Conservation (phyloP, 1,284 basidiomycete genomes). For the Puccinia hordei region DNA sequence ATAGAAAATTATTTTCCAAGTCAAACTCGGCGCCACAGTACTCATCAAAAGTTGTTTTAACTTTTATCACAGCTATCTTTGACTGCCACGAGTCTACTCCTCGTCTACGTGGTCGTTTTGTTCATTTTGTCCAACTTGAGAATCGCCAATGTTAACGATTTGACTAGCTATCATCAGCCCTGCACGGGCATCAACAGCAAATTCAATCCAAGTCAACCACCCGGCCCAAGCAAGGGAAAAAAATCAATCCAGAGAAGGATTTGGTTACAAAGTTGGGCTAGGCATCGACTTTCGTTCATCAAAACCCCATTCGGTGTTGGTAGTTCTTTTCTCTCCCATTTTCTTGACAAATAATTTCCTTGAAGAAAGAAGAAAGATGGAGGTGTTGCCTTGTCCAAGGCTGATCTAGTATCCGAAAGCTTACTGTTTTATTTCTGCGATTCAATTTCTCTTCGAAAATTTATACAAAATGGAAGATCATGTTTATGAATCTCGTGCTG, state of each 20-base stretch:
- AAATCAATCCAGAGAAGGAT: slow-evolving; percentile 4
- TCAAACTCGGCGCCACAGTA: not conserved
- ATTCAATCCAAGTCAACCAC: not conserved
- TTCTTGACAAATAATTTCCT: not conserved
- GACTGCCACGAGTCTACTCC: slow-evolving; percentile 31
- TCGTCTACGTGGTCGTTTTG: slow-evolving; percentile 35
- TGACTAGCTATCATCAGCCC: slow-evolving; percentile 4
- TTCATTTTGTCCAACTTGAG: slow-evolving; percentile 28
- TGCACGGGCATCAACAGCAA: not conserved
- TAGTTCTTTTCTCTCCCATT: slow-evolving; percentile 4
- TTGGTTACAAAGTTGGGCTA: slow-evolving; percentile 30
- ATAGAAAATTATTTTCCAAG: not conserved
- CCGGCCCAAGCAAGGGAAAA: not conserved
- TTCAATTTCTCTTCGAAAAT: not conserved
- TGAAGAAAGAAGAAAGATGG: not conserved
- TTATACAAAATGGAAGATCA: slow-evolving; percentile 25
- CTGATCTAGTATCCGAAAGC: not conserved
- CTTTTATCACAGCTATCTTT: slow-evolving; percentile 34
- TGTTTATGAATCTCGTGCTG: slow-evolving; percentile 48
- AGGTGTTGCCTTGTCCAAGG: too few species aligned
- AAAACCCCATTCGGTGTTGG: slow-evolving; percentile 33
- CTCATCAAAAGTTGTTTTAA: not conserved
- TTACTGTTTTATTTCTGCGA: not conserved
- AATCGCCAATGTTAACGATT: not conserved
- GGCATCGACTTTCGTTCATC: slow-evolving; percentile 33